Evolutionary conservation across 2,329 filamentous ascomycete species (phyloP).

Genomic region (Hirsutella thompsonii): DNA sequence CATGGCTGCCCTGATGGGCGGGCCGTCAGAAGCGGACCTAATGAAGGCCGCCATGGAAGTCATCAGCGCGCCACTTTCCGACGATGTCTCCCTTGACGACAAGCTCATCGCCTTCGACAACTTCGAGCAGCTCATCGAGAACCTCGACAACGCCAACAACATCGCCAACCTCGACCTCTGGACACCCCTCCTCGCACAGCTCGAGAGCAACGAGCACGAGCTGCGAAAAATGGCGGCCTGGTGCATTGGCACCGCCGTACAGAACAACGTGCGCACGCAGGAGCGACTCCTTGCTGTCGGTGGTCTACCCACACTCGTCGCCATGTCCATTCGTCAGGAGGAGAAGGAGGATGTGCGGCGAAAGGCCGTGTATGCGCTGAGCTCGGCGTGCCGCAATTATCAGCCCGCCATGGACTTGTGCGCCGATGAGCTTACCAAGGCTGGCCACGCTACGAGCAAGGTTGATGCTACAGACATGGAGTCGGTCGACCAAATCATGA

Average conservation of each 20-base stretch:
- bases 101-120: slow-evolving; percentile 85
- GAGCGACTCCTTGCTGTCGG: slow-evolving; percentile 52
- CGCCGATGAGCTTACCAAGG: slow-evolving; percentile 45
- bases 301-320: slow-evolving; percentile 57
- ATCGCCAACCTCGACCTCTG: slow-evolving; percentile 68
- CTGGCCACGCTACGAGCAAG: slow-evolving; percentile 41
- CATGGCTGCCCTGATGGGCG: slow-evolving; percentile 66
- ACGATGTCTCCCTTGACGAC: slow-evolving; percentile 57
- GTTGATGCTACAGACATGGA: slow-evolving; percentile 85
- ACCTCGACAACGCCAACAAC: slow-evolving; percentile 94
- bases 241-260: slow-evolving; percentile 88
- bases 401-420: slow-evolving; percentile 68
- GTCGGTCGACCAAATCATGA: slow-evolving; percentile 63
- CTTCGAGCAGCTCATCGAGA: slow-evolving; percentile 84
- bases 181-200: slow-evolving; percentile 61
- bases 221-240: slow-evolving; percentile 80
- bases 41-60: slow-evolving; percentile 78
- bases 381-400: slow-evolving; percentile 76
- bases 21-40: slow-evolving; percentile 77
- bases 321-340: slow-evolving; percentile 47
- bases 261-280: slow-evolving; percentile 85
- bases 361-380: slow-evolving; percentile 84
- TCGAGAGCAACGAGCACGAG: slow-evolving; percentile 56
- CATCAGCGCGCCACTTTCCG: slow-evolving; percentile 48
- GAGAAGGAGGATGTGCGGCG: slow-evolving; percentile 54